Evolutionary conservation across 1,284 basidiomycete genomes (phyloP).

Genomic region (Coriolopsis trogii): DNA sequence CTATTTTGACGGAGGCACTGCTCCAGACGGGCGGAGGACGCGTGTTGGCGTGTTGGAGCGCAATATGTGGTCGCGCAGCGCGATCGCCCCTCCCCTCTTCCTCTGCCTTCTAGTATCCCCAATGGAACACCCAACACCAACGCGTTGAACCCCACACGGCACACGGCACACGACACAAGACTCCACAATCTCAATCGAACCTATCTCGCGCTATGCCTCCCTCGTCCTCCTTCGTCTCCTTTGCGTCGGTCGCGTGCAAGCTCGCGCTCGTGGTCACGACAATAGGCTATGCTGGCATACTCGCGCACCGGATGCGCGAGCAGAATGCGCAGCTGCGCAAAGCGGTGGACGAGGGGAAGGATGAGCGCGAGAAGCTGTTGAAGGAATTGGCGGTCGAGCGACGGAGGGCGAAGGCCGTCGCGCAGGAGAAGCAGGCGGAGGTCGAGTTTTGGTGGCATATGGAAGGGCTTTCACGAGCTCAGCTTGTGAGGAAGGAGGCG

Average conservation of each 20-base stretch:
- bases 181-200: constrained; percentile 3
- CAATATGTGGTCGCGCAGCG: constrained; percentile 10
- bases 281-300: constrained; percentile 16
- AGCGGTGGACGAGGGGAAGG: constrained; percentile 15
- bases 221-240: constrained; percentile 18
- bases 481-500: constrained; percentile 14
- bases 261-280: constrained; percentile 24
- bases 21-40: constrained; percentile 12
- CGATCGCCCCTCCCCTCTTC: neutral
- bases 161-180: constrained; percentile 2
- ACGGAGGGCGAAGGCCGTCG: constrained; percentile 3
- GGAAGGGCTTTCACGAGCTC: constrained; percentile 20
- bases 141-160: neutral
- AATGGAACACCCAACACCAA: constrained; percentile 4
- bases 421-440: constrained; percentile 16
- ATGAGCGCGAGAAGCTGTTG: constrained; percentile 13
- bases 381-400: constrained; percentile 10
- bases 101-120: neutral
- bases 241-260: constrained; percentile 24
- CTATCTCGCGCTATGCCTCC: constrained; percentile 11
- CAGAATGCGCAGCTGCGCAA: constrained; percentile 18
- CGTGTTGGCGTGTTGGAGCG: constrained; percentile 5
- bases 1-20: constrained; percentile 10
- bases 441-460: constrained; percentile 23
- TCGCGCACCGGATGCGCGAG: constrained; percentile 19